Evolutionary conservation across 106 monocot genomes (phyloP).

Genomic region (Dendrobium huoshanense): DNA sequence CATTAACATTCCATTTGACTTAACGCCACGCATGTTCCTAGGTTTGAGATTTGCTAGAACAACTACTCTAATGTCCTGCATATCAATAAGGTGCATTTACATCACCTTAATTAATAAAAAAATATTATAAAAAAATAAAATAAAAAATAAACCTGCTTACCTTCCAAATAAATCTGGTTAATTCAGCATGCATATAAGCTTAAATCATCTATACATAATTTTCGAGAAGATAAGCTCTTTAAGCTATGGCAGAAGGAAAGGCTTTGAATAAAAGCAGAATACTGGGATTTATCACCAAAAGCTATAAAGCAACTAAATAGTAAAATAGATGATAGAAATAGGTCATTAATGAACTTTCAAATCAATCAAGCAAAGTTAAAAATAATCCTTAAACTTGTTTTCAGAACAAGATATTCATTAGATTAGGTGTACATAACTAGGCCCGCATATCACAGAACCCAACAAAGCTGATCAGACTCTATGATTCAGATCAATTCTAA

Average conservation of each 20-base stretch:
- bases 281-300: not conserved
- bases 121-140: too few relatives aligned
- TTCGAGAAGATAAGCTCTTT: not conserved
- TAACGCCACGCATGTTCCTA: slow-evolving; percentile 93
- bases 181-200: not conserved
- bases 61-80: slow-evolving; percentile 68
- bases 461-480: too few relatives aligned
- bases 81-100: not conserved
- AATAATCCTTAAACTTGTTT: not conserved
- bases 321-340: too few relatives aligned
- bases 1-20: slow-evolving; percentile 97
- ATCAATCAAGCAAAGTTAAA: not conserved
- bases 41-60: slow-evolving; percentile 94
- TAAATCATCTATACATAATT: not conserved
- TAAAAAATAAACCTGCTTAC: not conserved
- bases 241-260: not conserved
- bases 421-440: too few relatives aligned
- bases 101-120: not conserved
- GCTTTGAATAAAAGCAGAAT: not conserved
- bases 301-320: not conserved
- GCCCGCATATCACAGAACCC: too few relatives aligned
- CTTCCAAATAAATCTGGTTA: not conserved
- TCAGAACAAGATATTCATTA: not conserved
- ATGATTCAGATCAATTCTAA: too few relatives aligned
- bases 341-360: not conserved